Evolutionary conservation across 2,329 filamentous ascomycete genomes (phyloP).

Genomic region (Aspergillus flavus): DNA sequence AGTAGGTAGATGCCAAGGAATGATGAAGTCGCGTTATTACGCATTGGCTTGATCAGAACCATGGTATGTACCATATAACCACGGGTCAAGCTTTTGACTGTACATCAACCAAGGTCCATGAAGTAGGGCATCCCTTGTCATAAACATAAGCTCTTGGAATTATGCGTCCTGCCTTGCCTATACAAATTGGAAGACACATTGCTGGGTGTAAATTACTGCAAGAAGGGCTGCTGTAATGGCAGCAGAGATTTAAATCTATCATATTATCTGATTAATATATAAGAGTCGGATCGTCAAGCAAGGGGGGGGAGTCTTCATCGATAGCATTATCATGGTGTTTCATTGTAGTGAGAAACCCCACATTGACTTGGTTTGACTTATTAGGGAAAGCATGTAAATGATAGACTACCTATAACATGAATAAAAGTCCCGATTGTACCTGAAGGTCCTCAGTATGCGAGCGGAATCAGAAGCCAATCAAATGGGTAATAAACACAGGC

Average conservation of each 20-base stretch:
- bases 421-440: background rate
- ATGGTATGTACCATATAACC: background rate
- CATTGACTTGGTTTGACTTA: background rate
- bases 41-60: background rate
- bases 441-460: background rate
- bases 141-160: background rate
- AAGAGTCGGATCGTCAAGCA: background rate
- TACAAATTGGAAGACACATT: background rate
- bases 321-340: background rate
- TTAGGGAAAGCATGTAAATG: background rate
- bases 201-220: background rate
- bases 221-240: no score
- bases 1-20: background rate
- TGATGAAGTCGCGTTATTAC: background rate
- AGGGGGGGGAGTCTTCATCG: background rate
- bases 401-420: background rate
- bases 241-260: background rate
- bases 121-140: no score
- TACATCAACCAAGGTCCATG: no score
- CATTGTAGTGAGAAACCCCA: background rate
- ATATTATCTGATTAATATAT: background rate
- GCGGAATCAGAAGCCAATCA: background rate
- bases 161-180: background rate
- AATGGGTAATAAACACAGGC: background rate
- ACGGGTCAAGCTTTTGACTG: background rate